Conservation (phyloP, 352 stramenopile genomes). For the Peronospora destructor region DNA sequence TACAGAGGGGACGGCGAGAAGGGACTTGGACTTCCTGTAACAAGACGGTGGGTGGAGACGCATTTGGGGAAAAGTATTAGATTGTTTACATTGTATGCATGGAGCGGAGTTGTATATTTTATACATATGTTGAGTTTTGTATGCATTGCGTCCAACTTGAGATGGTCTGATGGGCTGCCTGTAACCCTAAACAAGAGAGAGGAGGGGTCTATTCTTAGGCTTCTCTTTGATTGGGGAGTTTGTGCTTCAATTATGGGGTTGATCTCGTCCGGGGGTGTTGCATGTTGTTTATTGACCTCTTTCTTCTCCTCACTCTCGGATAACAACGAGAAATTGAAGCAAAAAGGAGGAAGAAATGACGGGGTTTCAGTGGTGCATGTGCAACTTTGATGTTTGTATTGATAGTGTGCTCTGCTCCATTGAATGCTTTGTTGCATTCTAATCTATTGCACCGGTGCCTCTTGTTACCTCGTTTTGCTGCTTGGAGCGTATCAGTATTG, state of each 20-base stretch:
- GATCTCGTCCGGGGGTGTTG: slow-evolving; percentile 26
- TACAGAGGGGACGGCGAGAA: no score
- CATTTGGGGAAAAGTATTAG: slow-evolving; percentile 5
- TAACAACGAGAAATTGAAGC: slow-evolving; percentile 1
- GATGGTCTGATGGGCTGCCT: slow-evolving; percentile 49
- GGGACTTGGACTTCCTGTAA: background rate
- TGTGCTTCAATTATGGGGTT: slow-evolving; percentile 4
- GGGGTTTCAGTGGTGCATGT: slow-evolving; percentile 45
- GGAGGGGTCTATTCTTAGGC: slow-evolving; percentile 3
- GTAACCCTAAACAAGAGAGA: slow-evolving; percentile 56
- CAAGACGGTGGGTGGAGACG: slow-evolving; percentile 11
- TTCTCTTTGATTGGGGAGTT: slow-evolving; percentile 6
- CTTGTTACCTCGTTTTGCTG: slow-evolving; percentile 20
- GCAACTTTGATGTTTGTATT: slow-evolving; percentile 11
- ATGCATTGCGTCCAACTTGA: slow-evolving; percentile 24
- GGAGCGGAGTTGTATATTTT: slow-evolving; percentile 9
- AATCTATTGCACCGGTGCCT: slow-evolving; percentile 8
- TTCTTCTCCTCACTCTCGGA: slow-evolving; percentile 54
- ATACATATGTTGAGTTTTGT: slow-evolving; percentile 14
- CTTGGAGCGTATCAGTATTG: slow-evolving; percentile 15
- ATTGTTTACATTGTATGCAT: slow-evolving; percentile 10
- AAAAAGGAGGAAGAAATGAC: slow-evolving; percentile 69
- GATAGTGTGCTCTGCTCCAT: slow-evolving; percentile 12
- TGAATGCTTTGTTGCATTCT: slow-evolving; percentile 9
- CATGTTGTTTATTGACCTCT: slow-evolving; percentile 63